Percentiles rank a stretch among this genome's conserved stretches.
These are phyloP conservation scores for Leucaena leucocephala DNA, from an alignment of 306 rosid genomes.

Conservation along the genomic window DNA sequence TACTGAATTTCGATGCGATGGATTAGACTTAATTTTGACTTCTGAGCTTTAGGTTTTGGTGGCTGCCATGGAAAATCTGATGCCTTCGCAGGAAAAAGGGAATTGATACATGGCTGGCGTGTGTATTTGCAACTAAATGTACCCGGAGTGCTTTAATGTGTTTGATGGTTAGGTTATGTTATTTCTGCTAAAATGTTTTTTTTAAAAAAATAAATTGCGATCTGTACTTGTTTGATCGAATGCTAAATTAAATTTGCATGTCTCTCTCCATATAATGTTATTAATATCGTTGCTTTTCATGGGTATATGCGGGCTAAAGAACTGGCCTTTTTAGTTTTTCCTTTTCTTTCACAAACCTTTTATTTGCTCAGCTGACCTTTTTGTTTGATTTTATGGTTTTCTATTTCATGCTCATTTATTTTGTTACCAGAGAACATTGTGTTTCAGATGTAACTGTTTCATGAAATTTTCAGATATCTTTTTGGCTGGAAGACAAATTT, in stretches of 20 bases:
- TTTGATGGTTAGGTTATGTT: background rate
- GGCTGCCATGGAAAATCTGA: background rate
- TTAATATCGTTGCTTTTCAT: background rate
- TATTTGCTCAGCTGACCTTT: background rate
- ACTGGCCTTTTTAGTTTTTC: background rate
- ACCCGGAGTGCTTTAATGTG: background rate
- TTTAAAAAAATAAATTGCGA: background rate
- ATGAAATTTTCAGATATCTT: constrained; percentile 12
- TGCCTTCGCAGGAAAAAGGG: background rate
- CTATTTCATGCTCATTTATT: background rate
- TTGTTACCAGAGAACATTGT: background rate
- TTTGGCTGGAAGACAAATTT: constrained; percentile 4
- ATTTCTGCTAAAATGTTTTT: background rate
- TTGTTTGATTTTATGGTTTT: background rate
- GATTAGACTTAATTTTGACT: background rate
- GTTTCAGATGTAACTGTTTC: background rate
- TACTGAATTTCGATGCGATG: background rate
- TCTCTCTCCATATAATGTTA: background rate
- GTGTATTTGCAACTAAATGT: background rate
- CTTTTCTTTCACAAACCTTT: background rate
- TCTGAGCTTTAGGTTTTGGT: background rate
- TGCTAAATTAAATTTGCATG: background rate
- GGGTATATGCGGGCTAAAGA: background rate
- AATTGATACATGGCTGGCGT: background rate
- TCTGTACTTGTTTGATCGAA: background rate